Evolutionary conservation across 805 yeast species (phyloP).

Genomic region (Yamadazyma sp.): DNA sequence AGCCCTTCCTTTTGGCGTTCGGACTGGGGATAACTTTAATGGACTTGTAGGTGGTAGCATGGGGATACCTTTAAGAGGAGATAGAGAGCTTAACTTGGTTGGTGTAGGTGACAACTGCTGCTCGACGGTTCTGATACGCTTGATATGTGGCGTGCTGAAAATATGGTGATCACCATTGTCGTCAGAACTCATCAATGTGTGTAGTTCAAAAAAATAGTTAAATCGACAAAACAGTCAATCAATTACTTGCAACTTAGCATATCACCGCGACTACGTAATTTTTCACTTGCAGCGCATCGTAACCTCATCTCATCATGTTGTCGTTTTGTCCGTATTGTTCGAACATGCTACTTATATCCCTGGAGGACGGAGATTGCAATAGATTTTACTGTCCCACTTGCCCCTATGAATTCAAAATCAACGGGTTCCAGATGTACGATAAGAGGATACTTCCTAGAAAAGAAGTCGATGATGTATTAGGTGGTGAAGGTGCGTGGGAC

Average conservation of each 20-base stretch:
- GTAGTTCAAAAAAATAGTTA: no score
- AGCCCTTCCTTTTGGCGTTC: slow-evolving; percentile 44
- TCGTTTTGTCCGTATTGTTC: slow-evolving; percentile 95
- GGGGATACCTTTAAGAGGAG: slow-evolving; percentile 4
- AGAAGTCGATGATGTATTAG: slow-evolving; percentile 93
- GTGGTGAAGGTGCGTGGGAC: slow-evolving; percentile 98
- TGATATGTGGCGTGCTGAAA: slow-evolving; percentile 8
- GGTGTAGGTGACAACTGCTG: slow-evolving; percentile 9
- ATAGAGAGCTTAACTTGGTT: not conserved
- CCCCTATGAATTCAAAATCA: slow-evolving; percentile 90
- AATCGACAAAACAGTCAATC: no score
- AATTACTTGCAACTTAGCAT: no score
- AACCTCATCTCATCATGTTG: slow-evolving; percentile 55
- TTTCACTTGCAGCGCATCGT: slow-evolving; percentile 1
- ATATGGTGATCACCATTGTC: not conserved
- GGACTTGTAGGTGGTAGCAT: slow-evolving; percentile 6
- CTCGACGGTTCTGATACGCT: slow-evolving; percentile 4
- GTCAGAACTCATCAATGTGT: slow-evolving; percentile 1
- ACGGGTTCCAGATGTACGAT: slow-evolving; percentile 80
- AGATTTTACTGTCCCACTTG: slow-evolving; percentile 89
- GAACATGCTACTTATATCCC: slow-evolving; percentile 76
- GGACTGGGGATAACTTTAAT: slow-evolving; percentile 24
- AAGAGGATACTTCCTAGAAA: slow-evolving; percentile 81
- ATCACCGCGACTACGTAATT: no score
- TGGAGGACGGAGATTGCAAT: slow-evolving; percentile 44